These are phyloP conservation scores for Polysphondylium violaceum DNA, from an alignment of 78 protist species.

Conservation along the genomic window DNA sequence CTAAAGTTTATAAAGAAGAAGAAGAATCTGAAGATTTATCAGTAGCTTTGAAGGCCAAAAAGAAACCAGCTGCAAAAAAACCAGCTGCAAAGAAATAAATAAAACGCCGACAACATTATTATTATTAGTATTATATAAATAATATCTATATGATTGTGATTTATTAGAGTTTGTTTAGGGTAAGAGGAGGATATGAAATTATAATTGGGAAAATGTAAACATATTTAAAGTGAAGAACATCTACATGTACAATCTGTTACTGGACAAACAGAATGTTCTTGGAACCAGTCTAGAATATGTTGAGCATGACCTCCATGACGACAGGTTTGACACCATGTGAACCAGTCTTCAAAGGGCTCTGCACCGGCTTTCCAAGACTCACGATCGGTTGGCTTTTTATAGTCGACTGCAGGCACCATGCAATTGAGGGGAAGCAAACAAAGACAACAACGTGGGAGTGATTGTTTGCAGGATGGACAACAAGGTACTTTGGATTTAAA, in stretches of 20 bases:
- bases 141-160: no score
- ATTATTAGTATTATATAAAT: no score
- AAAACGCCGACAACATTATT: no score
- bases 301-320: slow-evolving; percentile 94
- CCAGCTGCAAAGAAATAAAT: slow-evolving; percentile 49
- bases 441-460: slow-evolving; percentile 84
- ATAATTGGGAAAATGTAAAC: no score
- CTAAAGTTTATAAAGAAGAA: slow-evolving; percentile 6
- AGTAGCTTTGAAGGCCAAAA: slow-evolving; percentile 34
- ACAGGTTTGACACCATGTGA: slow-evolving; percentile 94
- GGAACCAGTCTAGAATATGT: slow-evolving; percentile 92
- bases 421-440: slow-evolving; percentile 75
- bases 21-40: slow-evolving; percentile 67
- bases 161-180: no score
- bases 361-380: slow-evolving; percentile 66
- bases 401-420: slow-evolving; percentile 59
- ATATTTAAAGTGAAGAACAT: slow-evolving; percentile 58
- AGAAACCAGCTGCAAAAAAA: slow-evolving; percentile 18
- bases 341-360: slow-evolving; percentile 85
- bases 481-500: slow-evolving; percentile 36
- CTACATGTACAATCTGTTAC: slow-evolving; percentile 90
- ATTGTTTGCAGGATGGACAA: slow-evolving; percentile 72
- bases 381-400: not conserved
- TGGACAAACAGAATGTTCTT: slow-evolving; percentile 85
- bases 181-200: no score